phyloP scores from a whole-genome alignment of 768 basidiomycete genomes.

The Agrocybe chaxingu region DNA sequence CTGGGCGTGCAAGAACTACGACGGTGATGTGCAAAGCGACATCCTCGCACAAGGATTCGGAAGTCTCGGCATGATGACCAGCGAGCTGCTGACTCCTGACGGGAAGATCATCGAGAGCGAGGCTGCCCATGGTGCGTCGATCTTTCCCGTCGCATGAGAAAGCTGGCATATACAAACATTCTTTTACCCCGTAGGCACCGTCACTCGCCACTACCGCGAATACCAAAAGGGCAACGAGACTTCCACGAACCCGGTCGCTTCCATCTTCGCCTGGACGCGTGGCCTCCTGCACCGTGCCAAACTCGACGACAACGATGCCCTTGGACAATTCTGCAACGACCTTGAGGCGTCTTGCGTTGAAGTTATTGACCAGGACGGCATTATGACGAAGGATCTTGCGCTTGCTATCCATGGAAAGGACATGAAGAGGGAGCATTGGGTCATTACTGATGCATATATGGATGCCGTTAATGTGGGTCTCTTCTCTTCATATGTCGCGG shows the following conservation, averaged over 20 bases:
- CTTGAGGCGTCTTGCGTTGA: conserved; percentile 89
- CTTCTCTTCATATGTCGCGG: neutral
- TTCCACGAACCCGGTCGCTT: conserved; percentile 97
- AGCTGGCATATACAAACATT: neutral
- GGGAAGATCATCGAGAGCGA: conserved; percentile 92
- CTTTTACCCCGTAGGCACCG: conserved; percentile 50
- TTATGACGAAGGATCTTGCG: conserved; percentile 98
- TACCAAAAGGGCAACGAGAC: conserved; percentile 97
- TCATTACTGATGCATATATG: conserved; percentile 92
- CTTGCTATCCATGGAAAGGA: conserved; percentile 89
- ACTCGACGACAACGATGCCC: conserved; percentile 77
- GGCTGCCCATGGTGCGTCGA: conserved; percentile 78
- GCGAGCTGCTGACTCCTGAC: conserved; percentile 92
- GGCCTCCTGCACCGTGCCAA: conserved; percentile 92
- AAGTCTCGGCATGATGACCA: conserved; percentile 97
- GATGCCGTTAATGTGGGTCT: conserved; percentile 80
- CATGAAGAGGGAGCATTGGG: conserved; percentile 95
- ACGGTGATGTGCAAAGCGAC: conserved; percentile 86
- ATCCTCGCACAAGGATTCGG: conserved; percentile 99
- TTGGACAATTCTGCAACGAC: conserved; percentile 70
- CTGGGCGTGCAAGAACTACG: conserved; percentile 76
- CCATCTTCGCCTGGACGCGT: conserved; percentile 98
- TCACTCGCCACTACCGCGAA: conserved; percentile 96
- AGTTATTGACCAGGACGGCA: conserved; percentile 82
- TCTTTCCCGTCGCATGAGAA: neutral